Evolutionary conservation across 169 alveolate genomes (phyloP), one percentile per base, ranked within the genome.

Genomic region (Perkinsus marinus): DNA sequence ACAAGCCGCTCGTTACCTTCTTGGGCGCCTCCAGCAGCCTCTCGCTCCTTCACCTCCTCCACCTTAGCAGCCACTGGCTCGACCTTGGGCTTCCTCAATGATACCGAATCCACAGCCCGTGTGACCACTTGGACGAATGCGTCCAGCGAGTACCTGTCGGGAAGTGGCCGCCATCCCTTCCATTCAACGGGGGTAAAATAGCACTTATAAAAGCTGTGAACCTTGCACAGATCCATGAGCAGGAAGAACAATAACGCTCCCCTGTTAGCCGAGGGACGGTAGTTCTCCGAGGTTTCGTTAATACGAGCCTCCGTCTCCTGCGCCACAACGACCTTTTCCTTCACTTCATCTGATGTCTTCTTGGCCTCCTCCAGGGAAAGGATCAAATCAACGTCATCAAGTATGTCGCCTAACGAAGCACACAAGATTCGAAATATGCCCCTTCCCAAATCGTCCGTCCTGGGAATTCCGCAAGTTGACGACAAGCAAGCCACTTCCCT

Each of bases 351-450:
- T 26, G 99, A 96, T 69, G 97, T 97, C 93, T 95, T 95, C 96
- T 98, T 98, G 22, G 99, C 97, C 92, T 96, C 95, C 95, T 97
- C 99, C 91, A 98, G 93, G 92, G 97, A 97, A 93, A 96, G 98
- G 69, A 98, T 98, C 91, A 98, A 97, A 79, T 97, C 98, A 30
- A 97, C 98, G 92, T 98, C 98, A 93, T 98, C 98, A 90, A 98
- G 94, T 91, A 98, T 97, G 95, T 97, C 99, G 22, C 96, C 96
- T 94, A 92, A 92, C 26, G 89, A 47, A 30, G 39, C 47, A n/a
- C 9, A 26, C 34, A 7, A 68, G 5, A 9, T 13, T 34, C 89
- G 38, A 3, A 68, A 26, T 68, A 5, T 68, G 34, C 38, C 36
- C 5, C 6, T 79, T 26, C 19, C 39, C 43, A 17, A 5, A 3